phyloP scores from a whole-genome alignment of 495 filamentous ascomycete genomes.

The Trichoderma gamsii region DNA sequence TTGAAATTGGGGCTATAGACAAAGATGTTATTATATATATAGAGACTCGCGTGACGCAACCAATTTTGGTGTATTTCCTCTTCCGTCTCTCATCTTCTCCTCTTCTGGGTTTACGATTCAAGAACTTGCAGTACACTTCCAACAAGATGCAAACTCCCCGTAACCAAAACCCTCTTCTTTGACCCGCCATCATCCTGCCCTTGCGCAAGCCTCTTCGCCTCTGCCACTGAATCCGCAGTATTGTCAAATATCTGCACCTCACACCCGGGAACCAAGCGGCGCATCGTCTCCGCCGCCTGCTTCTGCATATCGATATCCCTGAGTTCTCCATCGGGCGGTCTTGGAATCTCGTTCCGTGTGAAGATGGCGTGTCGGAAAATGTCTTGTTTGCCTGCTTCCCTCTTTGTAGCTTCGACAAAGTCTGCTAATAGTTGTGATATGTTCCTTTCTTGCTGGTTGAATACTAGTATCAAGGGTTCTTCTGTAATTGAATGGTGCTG shows the following conservation, averaged over 20 bases:
- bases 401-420: constrained; percentile 31
- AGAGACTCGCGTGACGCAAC: neutral
- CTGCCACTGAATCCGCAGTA: constrained; percentile 27
- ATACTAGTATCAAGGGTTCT: constrained; percentile 55
- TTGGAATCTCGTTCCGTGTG: constrained; percentile 35
- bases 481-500: constrained; percentile 23
- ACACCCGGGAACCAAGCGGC: constrained; percentile 17
- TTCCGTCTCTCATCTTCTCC: constrained; percentile 16
- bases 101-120: constrained; percentile 36
- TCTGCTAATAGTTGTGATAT: constrained; percentile 51
- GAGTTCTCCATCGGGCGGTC: constrained; percentile 19
- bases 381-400: neutral
- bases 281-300: constrained; percentile 26
- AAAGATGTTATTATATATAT: constrained; percentile 11
- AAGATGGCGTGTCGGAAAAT: constrained; percentile 36
- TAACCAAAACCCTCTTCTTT: constrained; percentile 47
- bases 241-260: constrained; percentile 23
- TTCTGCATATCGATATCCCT: constrained; percentile 34
- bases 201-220: constrained; percentile 20
- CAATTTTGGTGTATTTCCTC: constrained; percentile 1
- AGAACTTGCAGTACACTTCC: constrained; percentile 74
- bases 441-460: constrained; percentile 91
- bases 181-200: constrained; percentile 17
- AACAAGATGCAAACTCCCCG: constrained; percentile 85
- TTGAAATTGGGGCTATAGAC: constrained; percentile 13